Base-by-base conservation (phyloP, 352 stramenopile species). In the Saprolegnia parasitica region DNA sequence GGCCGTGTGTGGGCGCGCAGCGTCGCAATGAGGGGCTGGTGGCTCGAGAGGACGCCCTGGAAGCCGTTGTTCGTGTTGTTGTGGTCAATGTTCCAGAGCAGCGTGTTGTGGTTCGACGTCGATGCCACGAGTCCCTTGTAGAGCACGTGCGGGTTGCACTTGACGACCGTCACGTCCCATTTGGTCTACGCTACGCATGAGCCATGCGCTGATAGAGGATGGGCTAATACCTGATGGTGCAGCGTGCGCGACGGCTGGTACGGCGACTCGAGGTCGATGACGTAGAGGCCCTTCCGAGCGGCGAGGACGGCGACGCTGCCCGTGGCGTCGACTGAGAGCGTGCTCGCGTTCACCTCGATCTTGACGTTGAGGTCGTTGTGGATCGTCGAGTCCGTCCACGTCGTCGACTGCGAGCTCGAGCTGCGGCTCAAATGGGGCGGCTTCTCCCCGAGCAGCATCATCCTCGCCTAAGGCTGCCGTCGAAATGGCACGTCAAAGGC, bases 31-130 rank as follows among this genome's bases (percentile, higher is more conserved):
- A 95, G 79, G 49, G 86, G 81, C 60, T 84, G 79, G 23, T 76
- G 58, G 2, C 71, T 72, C 18, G 72, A 72, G 29, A 79, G 73
- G 3, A 49, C 13, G 15, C n/a, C 46, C 11, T 35, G 37, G 26
- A 66, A 20, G 39, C 37, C 49, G 47, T 67, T 56, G 8, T 56
- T 37, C 29, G 37, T 67, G 0, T 49, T 67, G 37, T 75, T 71
- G 60, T 73, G 24, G 15, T 76, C 58, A 47, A 95, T 79, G 67
- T 91, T 78, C 86, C 86, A 95, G 40, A 95, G 82, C 50, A 95
- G 79, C 45, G 84, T 90, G 67, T 90, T 88, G 50, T 86, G 78
- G 74, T 93, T 90, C 49, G 83, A 90, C 45, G 86, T 91, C 16
- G 86, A 91, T 6, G 85, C 84, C 29, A 93, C 84, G 71, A 83